Conservation (phyloP, 441 rosid genomes). For the Eruca vesicaria region DNA sequence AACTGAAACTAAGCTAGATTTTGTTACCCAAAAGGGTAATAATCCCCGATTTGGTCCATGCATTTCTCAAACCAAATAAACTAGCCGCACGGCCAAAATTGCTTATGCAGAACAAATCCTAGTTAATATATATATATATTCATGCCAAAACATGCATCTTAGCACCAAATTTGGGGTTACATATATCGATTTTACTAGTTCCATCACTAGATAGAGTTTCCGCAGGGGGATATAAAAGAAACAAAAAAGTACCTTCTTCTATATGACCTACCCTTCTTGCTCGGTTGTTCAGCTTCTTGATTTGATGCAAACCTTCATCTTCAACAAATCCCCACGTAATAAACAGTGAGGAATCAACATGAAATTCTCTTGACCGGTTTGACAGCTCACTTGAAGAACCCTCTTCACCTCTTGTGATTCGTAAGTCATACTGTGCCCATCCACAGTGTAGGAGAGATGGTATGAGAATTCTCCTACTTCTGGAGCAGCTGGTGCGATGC, state of each 20-base stretch:
- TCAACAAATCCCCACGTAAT: constrained; percentile 1
- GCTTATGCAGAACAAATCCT: not conserved
- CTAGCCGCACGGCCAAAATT: not conserved
- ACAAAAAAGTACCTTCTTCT: not conserved
- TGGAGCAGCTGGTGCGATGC: not conserved
- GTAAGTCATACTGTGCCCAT: constrained; percentile 6
- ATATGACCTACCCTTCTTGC: not conserved
- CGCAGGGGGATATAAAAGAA: not conserved
- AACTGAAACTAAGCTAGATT: not conserved
- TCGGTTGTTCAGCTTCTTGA: not conserved
- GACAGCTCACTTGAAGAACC: constrained; percentile 7
- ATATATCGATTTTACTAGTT: not conserved
- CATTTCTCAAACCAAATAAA: not conserved
- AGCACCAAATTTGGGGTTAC: not conserved
- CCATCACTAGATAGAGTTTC: not conserved
- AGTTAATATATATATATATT: not conserved
- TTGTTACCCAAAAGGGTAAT: not conserved
- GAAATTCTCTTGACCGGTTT: constrained; percentile 15
- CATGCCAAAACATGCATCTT: not conserved
- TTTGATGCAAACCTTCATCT: not conserved
- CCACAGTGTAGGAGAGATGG: not conserved
- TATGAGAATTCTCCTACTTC: not conserved
- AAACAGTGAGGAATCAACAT: constrained; percentile 13
- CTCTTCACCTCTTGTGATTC: constrained; percentile 8
- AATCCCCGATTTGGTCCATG: not conserved